Base-by-base conservation (phyloP, 2,329 filamentous ascomycete genomes). In the Dendryphion nanum region DNA sequence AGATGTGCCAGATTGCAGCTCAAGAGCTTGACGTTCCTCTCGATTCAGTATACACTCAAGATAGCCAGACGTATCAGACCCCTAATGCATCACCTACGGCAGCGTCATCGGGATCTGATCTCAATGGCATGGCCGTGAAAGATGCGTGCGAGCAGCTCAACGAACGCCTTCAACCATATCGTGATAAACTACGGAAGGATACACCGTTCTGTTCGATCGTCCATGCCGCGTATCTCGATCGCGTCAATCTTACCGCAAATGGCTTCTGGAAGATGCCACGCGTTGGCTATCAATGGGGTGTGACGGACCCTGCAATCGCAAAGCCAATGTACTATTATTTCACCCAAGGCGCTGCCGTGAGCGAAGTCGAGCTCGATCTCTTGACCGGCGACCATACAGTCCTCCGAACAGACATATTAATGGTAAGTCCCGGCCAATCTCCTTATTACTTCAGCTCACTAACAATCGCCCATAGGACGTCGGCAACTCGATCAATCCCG, bases 181-280 rank as follows among this genome's bases (percentile, higher is more conserved):
- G 88, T 13, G 84, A 88, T 65, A 90, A 87, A 61, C 74, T 95
- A 5, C 88, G 89, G 1, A 74, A 81, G 0, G 72, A 79, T 4
- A 88, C 89, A 0, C 78, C 81, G 1, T 88, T 97, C 85, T 88
- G 89, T 56, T 78, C 91, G 5, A 72, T 98, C 8, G 91, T 89
- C 0, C 85, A 90, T 53, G 86, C 89, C 0, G 91, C 91, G 1
- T 98, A 97, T 72, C 88, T 95, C 52, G 90, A 96, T 60, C 85
- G 91, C 3, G 88, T 96, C 49, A 97, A 97, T 55, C 81, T 98
- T 6, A 91, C 87, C 10, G 91, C 91, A 1, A 93, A 96, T 52
- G 91, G 91, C 0, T 95, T 93, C 70, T 98, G 96, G 77, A 93
- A 91, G 64, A 97, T 93, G 5, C 93, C 93, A 0, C 89, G 95